Evolutionary conservation across 805 yeast species (phyloP).

Genomic region (Candida tibetensis): DNA sequence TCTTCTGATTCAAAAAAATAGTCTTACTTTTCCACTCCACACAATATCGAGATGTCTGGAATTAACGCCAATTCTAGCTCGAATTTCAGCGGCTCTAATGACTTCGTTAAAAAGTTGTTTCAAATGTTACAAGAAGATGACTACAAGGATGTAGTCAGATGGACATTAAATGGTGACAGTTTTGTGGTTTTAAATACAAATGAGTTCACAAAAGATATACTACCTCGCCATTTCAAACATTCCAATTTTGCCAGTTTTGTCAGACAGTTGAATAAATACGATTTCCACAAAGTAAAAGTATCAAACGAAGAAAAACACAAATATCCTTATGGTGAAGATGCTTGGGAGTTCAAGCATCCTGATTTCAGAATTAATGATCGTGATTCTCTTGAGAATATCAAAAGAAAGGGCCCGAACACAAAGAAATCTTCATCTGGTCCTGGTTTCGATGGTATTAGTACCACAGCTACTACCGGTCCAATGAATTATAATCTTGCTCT

Average conservation of each 20-base stretch:
- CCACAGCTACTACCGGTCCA: slow-evolving; percentile 3
- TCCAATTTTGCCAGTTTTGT: slow-evolving; percentile 93
- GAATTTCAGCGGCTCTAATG: slow-evolving; percentile 57
- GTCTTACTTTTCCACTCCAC: no score
- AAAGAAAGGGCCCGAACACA: slow-evolving; percentile 69
- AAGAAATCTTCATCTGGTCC: slow-evolving; percentile 33
- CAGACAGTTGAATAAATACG: slow-evolving; percentile 93
- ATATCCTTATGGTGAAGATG: slow-evolving; percentile 65
- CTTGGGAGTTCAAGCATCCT: slow-evolving; percentile 96
- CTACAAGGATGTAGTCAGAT: slow-evolving; percentile 73
- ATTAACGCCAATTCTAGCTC: slow-evolving; percentile 19
- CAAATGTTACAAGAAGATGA: slow-evolving; percentile 81
- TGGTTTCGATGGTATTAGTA: slow-evolving; percentile 1
- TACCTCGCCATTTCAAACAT: slow-evolving; percentile 93
- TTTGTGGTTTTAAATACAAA: slow-evolving; percentile 89
- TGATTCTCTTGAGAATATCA: slow-evolving; percentile 81
- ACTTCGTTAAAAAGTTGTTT: slow-evolving; percentile 74
- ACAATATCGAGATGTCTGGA: not conserved
- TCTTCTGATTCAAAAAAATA: no score
- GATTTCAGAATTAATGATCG: slow-evolving; percentile 74
- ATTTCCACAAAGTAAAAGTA: slow-evolving; percentile 90
- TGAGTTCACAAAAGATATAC: slow-evolving; percentile 81
- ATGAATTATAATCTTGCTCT: slow-evolving; percentile 7
- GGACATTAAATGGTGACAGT: slow-evolving; percentile 84
- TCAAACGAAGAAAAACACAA: slow-evolving; percentile 55